Base-by-base conservation (phyloP, 345 rosid species). In the Brassica rapa region DNA sequence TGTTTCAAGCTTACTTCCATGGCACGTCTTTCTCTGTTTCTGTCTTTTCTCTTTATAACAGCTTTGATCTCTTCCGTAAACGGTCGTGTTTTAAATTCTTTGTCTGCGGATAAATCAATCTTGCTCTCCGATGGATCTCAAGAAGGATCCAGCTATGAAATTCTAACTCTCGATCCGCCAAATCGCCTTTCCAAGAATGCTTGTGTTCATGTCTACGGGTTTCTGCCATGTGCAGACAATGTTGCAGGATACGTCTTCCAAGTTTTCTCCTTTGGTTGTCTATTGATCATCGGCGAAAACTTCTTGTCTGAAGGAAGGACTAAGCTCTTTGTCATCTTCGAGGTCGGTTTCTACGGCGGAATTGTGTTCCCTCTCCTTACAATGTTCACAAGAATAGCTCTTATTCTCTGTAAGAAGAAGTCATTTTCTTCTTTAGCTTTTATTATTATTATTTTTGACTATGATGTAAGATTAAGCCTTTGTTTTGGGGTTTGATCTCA, bases 281-380 rank as follows among this genome's bases (percentile, higher is more conserved):
- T 80, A 0, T 32, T 80, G 55, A 70, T 80, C 0, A 11, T 74
- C 33, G 80, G 83, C 39, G 80, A 80, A 23, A 75, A 80, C 33
- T 74, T 75, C n/a, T 75, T 80, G 56, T 56, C 83, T 8, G n/a
- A 74, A 70, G 83, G 79, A 63, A 70, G 83, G 56, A 55, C 72
- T 5, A 74, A 75, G n/a, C 83, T 80, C 43, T 80, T 80, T 75
- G 33, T 74, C 8, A 75, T 80, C 63, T 75, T 80, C 62, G 83
- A 75, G 37, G 76, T 80, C 3, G 80, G 80, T 53, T 64, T 80
- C 63, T 80, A 55, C 43, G 83, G 83, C 0, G 83, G 76, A 27
- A 80, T 75, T 16, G 14, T 80, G 39, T 80, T 80, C 23, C 83
- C 79, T 70, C 67, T 80, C 24, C 83, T 80, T 9, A 15, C 12